Base-by-base conservation (phyloP, 208 protist species). In the Porcisia deanei region DNA sequence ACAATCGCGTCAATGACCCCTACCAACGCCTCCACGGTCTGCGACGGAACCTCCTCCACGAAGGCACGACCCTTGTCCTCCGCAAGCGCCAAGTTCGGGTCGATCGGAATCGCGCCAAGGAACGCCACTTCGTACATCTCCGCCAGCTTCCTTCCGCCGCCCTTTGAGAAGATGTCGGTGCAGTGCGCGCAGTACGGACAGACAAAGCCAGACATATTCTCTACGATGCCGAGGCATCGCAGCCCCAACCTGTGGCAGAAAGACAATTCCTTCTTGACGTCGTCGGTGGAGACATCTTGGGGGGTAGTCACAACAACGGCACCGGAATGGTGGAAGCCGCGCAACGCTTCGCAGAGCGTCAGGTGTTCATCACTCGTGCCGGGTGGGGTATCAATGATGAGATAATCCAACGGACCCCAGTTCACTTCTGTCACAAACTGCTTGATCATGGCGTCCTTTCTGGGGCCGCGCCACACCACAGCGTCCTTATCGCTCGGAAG, bases 401-500 rank as follows among this genome's bases (percentile, higher is more conserved):
- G 82, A 73, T 93, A 95, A 78, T 98, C 96, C 12, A 98, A 78
- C 16, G 77, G 75, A 22, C 92, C 95, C 95, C 96, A 98, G 63
- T 88, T 69, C 22, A 98, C 94, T 49, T 98, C 91, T 52, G 73
- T 87, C 47, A 98, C 71, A 66, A 98, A 98, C 76, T 98, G 94
- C 75, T 97, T 97, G 73, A 98, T 98, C 89, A 98, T 96, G 43
- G 87, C 86, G 73, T 97, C 92, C 79, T 98, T 98, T 76, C 94
- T 96, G 5, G 95, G 94, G 1, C 96, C 94, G 57, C 99, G 91
- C 99, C 99, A 99, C 75, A 99, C 98, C 10, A 99, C 98, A 3
- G 99, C 99, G 68, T 99, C 98, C 54, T 97, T 94, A 37, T 96
- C 88, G 76, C 91, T 96, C 5, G 90, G 79, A 12, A 99, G 86